Base-by-base conservation (phyloP, 2,329 filamentous ascomycete genomes). In the Alternaria burnsii region DNA sequence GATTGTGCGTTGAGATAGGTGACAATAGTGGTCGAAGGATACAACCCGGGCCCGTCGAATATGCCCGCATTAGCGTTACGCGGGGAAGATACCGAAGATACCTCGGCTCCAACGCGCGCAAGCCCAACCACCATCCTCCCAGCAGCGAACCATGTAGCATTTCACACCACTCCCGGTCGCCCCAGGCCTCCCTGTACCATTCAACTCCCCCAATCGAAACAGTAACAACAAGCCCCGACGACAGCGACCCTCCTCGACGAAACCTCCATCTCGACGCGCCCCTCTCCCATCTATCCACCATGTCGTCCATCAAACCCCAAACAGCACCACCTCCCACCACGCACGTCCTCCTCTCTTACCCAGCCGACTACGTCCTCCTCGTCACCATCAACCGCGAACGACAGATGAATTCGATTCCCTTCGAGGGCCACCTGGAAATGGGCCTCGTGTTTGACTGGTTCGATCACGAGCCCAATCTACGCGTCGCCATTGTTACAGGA, bases 361-460 rank as follows among this genome's bases (percentile, higher is more conserved):
- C 84, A 1, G 76, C 78, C 18, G 78, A 80, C 1, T 74, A 80
- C 62, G 80, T 85, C 52, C 77, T 87, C 10, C 81, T 85, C 56
- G 81, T 87, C 28, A 85, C 83, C 48, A 85, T 86, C 63, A 83
- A 85, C 62, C 81, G 83, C n/a, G 79, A 82, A 47, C 74, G 73
- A 50, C 76, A 78, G 54, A 82, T 84, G 79, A 86, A 86, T 68
- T 79, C 70, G 48, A 78, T 78, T 14, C 73, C 76, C 0, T 77
- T 68, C 44, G 74, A 73, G 1, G 74, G 81, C 0, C 83, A 84
- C 69, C 82, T 78, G 72, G 84, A 86, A 65, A 80, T 83, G 69
- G 80, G 82, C 34, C 69, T 74, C 4, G 74, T 87, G 0, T 84
- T 84, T 66, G 79, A 80, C 41, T 86, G 84, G 84, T 86, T 85